Evolutionary conservation across 2,329 filamentous ascomycete genomes (phyloP).

Genomic region (Dothideomycetes sp.): DNA sequence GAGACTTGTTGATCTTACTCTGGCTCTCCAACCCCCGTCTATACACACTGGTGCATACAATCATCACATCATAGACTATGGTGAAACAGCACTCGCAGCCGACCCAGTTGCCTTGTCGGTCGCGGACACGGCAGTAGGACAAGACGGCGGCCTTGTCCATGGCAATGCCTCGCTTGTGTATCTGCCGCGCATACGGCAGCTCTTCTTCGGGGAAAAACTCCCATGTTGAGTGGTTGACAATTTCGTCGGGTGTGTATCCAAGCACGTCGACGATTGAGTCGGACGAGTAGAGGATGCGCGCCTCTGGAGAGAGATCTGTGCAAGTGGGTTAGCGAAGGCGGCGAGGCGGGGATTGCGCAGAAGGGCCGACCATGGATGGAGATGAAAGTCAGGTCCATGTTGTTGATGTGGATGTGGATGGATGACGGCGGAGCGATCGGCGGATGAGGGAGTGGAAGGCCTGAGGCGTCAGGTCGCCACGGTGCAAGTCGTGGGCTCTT

Average conservation of each 20-base stretch:
- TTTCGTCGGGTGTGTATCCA: conserved; percentile 65
- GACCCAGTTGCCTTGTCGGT: conserved; percentile 60
- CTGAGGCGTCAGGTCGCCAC: no score
- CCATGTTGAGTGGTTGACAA: conserved; percentile 67
- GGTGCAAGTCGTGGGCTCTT: no score
- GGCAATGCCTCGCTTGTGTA: conserved; percentile 62
- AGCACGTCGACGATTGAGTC: conserved; percentile 76
- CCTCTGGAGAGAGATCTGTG: conserved; percentile 61
- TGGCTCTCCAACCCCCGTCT: conserved; percentile 56
- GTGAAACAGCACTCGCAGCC: conserved; percentile 85
- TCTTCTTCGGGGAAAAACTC: conserved; percentile 81
- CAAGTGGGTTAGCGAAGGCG: neutral
- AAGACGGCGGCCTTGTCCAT: conserved; percentile 79
- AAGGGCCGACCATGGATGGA: conserved; percentile 67
- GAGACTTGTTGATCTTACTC: conserved; percentile 42
- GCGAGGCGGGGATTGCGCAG: neutral
- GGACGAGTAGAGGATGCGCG: conserved; percentile 71
- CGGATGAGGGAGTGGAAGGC: no score
- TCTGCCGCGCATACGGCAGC: conserved; percentile 58
- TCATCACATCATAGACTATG: conserved; percentile 76
- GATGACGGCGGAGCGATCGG: no score
- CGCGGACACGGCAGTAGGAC: conserved; percentile 63
- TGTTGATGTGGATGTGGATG: no score
- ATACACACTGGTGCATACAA: conserved; percentile 75
- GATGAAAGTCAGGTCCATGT: conserved; percentile 55